These are phyloP conservation scores for Aegilops tauschii DNA, from an alignment of 176 grass and related monocot genomes.

Conservation along the genomic window DNA sequence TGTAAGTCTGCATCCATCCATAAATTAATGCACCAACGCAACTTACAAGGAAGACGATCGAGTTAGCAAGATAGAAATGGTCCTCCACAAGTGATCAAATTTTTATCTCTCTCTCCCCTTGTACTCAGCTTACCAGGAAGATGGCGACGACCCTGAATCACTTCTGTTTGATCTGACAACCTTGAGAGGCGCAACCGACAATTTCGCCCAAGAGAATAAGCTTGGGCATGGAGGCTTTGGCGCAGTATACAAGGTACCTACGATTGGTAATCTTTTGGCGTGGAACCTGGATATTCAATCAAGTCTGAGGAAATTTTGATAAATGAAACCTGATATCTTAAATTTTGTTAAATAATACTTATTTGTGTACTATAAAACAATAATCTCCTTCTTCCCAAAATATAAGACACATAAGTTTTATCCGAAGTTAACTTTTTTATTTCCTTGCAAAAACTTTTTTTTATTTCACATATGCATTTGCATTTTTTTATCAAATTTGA, in stretches of 20 bases:
- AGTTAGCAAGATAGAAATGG: not conserved
- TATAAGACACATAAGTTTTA: too few relatives aligned
- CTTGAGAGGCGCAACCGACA: slow-evolving; percentile 41
- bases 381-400: too few relatives aligned
- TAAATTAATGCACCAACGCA: not conserved
- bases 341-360: too few relatives aligned
- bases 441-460: too few relatives aligned
- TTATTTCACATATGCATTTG: too few relatives aligned
- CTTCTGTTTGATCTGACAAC: slow-evolving; percentile 38
- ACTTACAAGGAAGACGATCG: not conserved
- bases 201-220: slow-evolving; percentile 60
- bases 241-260: not conserved
- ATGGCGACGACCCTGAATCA: not conserved
- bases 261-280: too few relatives aligned
- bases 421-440: too few relatives aligned
- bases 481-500: too few relatives aligned
- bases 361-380: too few relatives aligned
- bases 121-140: not conserved
- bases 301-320: too few relatives aligned
- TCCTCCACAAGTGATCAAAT: not conserved
- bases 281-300: too few relatives aligned
- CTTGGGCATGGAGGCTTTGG: slow-evolving; percentile 72
- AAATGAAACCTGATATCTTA: too few relatives aligned
- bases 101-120: not conserved
- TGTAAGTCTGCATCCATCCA: not conserved